Evolutionary conservation across 306 rosid genomes (phyloP).

Genomic region (Sesbania bispinosa): DNA sequence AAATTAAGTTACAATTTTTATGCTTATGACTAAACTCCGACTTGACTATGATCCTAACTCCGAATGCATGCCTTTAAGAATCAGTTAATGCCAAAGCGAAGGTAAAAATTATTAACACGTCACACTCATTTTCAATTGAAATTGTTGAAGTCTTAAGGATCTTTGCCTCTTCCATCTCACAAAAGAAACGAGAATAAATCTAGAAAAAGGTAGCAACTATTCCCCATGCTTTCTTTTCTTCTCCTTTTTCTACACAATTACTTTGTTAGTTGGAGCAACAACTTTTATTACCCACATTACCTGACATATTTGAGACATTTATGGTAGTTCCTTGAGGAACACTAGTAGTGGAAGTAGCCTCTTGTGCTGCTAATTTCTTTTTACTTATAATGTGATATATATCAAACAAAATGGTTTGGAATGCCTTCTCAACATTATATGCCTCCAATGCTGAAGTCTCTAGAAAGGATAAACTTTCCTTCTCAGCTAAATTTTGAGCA

Average conservation of each 20-base stretch:
- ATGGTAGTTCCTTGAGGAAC: conserved; percentile 74
- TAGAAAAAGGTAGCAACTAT: conserved; percentile 27
- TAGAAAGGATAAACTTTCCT: conserved; percentile 55
- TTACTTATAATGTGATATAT: conserved; percentile 68
- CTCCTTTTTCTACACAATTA: conserved; percentile 20
- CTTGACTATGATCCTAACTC: conserved; percentile 22
- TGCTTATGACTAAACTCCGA: conserved; percentile 20
- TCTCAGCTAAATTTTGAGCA: conserved; percentile 65
- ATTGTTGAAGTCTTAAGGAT: conserved; percentile 19
- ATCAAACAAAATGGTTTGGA: conserved; percentile 69
- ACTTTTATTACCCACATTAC: conserved; percentile 35
- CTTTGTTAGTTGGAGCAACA: conserved; percentile 61
- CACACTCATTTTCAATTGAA: conserved; percentile 28
- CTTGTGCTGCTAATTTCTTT: conserved; percentile 76
- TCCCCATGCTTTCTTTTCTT: conserved; percentile 14
- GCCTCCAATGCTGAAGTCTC: conserved; percentile 83
- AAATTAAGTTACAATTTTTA: conserved; percentile 21
- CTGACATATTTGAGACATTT: conserved; percentile 43
- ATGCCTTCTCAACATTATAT: conserved; percentile 67
- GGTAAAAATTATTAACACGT: conserved; percentile 16
- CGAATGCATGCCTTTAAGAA: conserved; percentile 3
- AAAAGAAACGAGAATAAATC: conserved; percentile 8
- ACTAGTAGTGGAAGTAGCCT: conserved; percentile 49
- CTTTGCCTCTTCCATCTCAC: conserved; percentile 22
- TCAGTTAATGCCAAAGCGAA: conserved; percentile 6